Conservation (phyloP, 2,329 filamentous ascomycete species). For the Didymella sp. region DNA sequence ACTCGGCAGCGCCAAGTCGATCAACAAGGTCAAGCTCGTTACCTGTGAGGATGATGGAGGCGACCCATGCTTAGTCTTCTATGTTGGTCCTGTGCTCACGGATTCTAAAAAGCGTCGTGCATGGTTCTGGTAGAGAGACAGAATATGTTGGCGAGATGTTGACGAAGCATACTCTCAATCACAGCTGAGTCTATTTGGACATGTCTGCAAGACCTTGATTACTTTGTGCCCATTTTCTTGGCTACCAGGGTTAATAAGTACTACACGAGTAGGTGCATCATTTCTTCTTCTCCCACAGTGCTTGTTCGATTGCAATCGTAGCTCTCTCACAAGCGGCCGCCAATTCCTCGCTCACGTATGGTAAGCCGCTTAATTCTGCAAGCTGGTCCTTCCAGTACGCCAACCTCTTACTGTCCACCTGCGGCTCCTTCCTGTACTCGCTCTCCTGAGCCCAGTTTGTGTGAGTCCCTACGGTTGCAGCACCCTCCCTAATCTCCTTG, state of each 20-base stretch:
- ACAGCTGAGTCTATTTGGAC: no score
- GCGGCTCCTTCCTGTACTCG: background rate
- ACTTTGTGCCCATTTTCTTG: background rate
- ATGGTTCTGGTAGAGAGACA: background rate
- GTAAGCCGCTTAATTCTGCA: background rate
- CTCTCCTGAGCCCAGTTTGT: background rate
- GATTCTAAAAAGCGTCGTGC: background rate
- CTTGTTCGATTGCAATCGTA: background rate
- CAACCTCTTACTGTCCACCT: background rate
- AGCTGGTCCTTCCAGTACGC: background rate
- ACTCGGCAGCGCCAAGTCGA: constrained; percentile 9
- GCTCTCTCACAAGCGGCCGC: background rate
- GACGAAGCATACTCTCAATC: no score
- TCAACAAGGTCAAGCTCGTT: constrained; percentile 15
- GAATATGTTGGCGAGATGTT: no score
- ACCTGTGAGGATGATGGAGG: background rate
- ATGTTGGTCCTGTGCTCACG: background rate
- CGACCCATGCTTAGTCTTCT: constrained; percentile 3
- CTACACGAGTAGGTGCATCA: background rate
- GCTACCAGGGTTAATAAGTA: background rate
- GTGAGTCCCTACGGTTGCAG: background rate
- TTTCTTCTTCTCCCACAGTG: background rate
- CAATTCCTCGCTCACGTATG: background rate
- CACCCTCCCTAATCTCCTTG: background rate
- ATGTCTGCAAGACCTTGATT: background rate